phyloP scores from a whole-genome alignment of 768 basidiomycete genomes.

The Wakefieldia striispora region DNA sequence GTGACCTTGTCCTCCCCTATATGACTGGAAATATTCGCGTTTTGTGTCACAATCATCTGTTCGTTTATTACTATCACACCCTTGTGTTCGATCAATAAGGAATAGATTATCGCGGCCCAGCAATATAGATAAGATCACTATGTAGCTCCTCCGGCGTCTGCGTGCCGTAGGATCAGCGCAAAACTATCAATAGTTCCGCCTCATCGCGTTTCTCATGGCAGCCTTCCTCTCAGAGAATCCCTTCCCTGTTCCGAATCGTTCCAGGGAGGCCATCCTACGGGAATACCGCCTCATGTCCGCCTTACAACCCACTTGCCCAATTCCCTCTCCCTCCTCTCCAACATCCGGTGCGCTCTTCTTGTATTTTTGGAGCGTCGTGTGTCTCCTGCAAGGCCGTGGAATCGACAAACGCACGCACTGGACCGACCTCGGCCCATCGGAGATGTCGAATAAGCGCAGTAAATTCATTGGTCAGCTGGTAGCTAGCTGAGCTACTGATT shows the following conservation, averaged over 20 bases:
- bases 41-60: not conserved
- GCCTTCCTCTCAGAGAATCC: conserved; percentile 15
- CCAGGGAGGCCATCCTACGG: conserved; percentile 9
- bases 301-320: conserved; percentile 1
- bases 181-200: conserved; percentile 15
- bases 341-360: conserved; percentile 1
- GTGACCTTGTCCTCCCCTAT: too few species aligned
- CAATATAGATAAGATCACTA: conserved; percentile 20
- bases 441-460: not conserved
- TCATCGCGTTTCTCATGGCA: conserved; percentile 6
- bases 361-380: conserved; percentile 6
- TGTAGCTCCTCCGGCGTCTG: not conserved
- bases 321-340: not conserved
- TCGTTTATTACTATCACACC: too few species aligned
- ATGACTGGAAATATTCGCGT: too few species aligned
- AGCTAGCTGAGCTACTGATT: not conserved
- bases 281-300: conserved; percentile 3
- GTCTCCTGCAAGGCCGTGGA: conserved; percentile 7
- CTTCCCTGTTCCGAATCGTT: conserved; percentile 13
- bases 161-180: conserved; percentile 6
- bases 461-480: not conserved
- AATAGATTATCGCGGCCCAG: not conserved
- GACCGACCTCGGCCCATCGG: conserved; percentile 8
- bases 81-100: not conserved
- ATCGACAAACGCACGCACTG: not conserved